Evolutionary conservation across 805 yeast genomes (phyloP), one percentile per base, ranked within the genome.

Genomic region (Candida patagonica): DNA sequence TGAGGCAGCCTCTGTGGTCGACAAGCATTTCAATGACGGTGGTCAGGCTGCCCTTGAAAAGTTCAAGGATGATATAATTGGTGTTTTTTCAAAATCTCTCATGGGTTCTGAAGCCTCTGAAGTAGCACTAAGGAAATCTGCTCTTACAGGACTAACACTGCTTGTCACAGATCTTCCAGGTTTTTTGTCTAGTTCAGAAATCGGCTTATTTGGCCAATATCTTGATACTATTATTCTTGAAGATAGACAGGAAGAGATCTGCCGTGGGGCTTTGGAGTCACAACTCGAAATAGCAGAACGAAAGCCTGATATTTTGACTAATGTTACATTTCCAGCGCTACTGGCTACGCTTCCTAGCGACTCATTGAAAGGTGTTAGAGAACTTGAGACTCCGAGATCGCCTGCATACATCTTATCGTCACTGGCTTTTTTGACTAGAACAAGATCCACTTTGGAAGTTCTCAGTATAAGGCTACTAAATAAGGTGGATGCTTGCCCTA

Each of bases 31-130:
- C 12, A 13, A 32, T 9, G 35, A 34, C 35, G 42, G 41, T 4
- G 40, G 53, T 7, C 46, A 48, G 5, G 71, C 68, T 44, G 59
- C 66, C 6, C 56, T 83, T 38, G 48, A 58, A 12, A 48, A 55
- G 6, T 72, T 62, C 55, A 78, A 81, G 45, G 95, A 87, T 51
- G 76, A 76, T 29, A 63, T 88, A 12, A 60, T 87, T 23, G 73
- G 78, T 40, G 63, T 80, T 31, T 57, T 85, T 48, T 76, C 87
- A n/a, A 78, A 74, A 52, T 69, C 84, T 4, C 65, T 88, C 36
- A 73, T 80, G 54, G 70, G 80, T 0, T 70, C 83, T 0, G 76
- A 94, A 0, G 70, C 68, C 25, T 61, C 74, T 23, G 95, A 84
- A 51, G 78, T 77, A 8, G 74, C 87, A 1, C 65, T 86, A 42